Conservation (phyloP, 2,329 filamentous ascomycete species). For the Tricladium varicosporioides region DNA sequence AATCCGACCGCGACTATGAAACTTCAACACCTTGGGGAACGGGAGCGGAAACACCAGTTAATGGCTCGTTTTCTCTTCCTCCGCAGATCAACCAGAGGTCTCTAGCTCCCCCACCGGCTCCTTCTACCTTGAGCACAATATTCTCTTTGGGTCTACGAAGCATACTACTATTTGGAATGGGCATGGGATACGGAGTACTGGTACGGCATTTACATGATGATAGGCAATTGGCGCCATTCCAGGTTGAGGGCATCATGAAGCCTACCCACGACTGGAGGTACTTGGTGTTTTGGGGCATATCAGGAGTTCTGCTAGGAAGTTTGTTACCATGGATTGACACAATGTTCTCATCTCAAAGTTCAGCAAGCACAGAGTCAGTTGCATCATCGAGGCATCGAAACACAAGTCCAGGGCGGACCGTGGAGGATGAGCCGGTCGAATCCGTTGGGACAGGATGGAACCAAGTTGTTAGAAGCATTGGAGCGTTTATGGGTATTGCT, state of each 20-base stretch:
- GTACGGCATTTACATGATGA: constrained; percentile 77
- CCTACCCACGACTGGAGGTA: constrained; percentile 60
- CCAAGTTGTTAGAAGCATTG: constrained; percentile 64
- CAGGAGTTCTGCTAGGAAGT: constrained; percentile 74
- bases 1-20: constrained; percentile 47
- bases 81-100: constrained; percentile 8
- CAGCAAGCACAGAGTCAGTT: not conserved
- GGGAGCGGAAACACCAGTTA: constrained; percentile 62
- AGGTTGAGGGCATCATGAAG: constrained; percentile 44
- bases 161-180: constrained; percentile 71
- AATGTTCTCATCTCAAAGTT: constrained; percentile 42
- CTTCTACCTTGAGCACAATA: constrained; percentile 27
- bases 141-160: constrained; percentile 56
- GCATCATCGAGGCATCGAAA: constrained; percentile 10
- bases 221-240: constrained; percentile 60
- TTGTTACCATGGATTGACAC: constrained; percentile 82
- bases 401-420: constrained; percentile 24
- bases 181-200: constrained; percentile 78
- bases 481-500: constrained; percentile 70
- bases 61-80: constrained; percentile 1
- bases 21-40: constrained; percentile 74
- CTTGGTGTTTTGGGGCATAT: constrained; percentile 76
- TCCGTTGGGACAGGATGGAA: constrained; percentile 67
- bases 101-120: constrained; percentile 29
- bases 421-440: constrained; percentile 20